phyloP scores from a whole-genome alignment of 305 asterid genomes.

The Fraxinus latifolia region DNA sequence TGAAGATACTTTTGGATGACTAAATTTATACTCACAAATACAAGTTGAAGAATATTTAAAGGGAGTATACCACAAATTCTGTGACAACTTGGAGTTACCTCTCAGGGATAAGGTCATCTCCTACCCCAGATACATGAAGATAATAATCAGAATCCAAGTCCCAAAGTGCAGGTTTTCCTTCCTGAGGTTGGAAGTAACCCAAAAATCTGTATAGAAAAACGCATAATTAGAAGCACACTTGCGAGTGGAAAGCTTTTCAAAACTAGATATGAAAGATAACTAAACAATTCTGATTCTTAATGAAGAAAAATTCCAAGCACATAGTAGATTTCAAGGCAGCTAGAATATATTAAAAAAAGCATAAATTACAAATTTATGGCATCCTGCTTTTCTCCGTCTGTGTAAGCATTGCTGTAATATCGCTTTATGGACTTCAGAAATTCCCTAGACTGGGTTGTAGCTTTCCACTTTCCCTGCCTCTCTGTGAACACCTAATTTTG shows the following conservation, averaged over 20 bases:
- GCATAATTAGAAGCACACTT: constrained; percentile 21
- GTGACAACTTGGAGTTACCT: constrained; percentile 35
- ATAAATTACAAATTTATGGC: constrained; percentile 84
- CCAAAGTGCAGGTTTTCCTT: constrained; percentile 97
- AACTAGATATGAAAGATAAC: background rate
- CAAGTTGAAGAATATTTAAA: background rate
- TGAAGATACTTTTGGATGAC: background rate
- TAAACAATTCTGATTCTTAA: constrained; percentile 6
- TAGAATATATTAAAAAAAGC: constrained; percentile 17
- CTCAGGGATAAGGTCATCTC: constrained; percentile 77
- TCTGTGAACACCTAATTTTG: constrained; percentile 78
- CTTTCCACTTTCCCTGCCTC: constrained; percentile 99
- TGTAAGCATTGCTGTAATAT: constrained; percentile 94
- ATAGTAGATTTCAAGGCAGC: constrained; percentile 1
- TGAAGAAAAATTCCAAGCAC: constrained; percentile 10
- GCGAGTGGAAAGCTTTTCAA: background rate
- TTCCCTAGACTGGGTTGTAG: constrained; percentile 96
- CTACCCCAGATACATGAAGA: constrained; percentile 92
- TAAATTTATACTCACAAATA: background rate
- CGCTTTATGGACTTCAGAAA: constrained; percentile 91
- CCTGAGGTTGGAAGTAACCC: constrained; percentile 97
- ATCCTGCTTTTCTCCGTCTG: constrained; percentile 99
- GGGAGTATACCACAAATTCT: background rate
- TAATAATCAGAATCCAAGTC: constrained; percentile 98
- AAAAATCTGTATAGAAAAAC: constrained; percentile 65